Percentiles rank a stretch among this genome's conserved stretches.
Conservation (phyloP, 2,329 filamentous ascomycete genomes). For the Colletotrichum karsti region DNA sequence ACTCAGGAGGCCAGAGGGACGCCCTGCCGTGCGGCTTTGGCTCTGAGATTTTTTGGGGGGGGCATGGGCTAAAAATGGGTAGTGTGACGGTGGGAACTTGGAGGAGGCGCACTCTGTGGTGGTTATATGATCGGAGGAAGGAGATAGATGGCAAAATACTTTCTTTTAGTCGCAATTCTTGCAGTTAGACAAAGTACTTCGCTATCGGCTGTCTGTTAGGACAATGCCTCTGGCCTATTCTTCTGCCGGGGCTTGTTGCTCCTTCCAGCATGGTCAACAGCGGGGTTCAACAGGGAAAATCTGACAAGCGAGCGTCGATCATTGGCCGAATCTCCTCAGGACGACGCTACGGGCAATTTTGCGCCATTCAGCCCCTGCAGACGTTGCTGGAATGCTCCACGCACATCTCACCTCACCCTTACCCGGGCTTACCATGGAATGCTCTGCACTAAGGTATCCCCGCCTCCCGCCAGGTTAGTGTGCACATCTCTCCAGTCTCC, state of each 20-base stretch:
- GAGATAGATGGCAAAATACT: too few species aligned
- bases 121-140: too few species aligned
- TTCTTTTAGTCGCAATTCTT: neutral
- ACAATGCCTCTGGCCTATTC: neutral
- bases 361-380: slow-evolving; percentile 5
- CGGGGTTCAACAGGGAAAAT: neutral
- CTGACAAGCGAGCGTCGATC: neutral
- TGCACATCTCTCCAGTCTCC: neutral
- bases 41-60: neutral
- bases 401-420: neutral
- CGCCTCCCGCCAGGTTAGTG: too few species aligned
- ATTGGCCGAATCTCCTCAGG: neutral
- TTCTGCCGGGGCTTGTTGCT: slow-evolving; percentile 14
- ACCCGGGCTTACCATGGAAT: neutral
- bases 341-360: slow-evolving; percentile 21
- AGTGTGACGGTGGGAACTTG: neutral
- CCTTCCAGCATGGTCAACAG: neutral
- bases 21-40: neutral
- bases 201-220: neutral
- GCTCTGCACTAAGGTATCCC: too few species aligned
- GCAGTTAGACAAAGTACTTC: neutral
- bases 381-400: neutral
- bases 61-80: slow-evolving; percentile 8
- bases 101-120: too few species aligned
- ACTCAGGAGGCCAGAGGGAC: neutral